These are phyloP conservation scores for Colletotrichum caudatum DNA, from an alignment of 2,329 filamentous ascomycete species.

Conservation along the genomic window DNA sequence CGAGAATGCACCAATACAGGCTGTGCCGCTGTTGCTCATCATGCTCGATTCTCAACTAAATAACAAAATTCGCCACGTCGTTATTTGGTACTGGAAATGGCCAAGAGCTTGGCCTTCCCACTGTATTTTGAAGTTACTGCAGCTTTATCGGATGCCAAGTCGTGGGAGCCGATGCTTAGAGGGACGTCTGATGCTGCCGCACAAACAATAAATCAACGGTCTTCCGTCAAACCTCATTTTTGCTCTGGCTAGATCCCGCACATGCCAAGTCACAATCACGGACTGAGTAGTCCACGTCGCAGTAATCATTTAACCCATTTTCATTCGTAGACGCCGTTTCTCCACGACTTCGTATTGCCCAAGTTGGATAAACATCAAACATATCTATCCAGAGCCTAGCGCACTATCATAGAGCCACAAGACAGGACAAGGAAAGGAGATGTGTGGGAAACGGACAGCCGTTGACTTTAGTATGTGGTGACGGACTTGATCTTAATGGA, in stretches of 20 bases:
- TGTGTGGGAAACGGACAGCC: background rate
- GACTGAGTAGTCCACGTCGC: background rate
- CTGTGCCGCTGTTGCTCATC: background rate
- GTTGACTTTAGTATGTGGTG: conserved; percentile 1
- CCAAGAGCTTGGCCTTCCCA: background rate
- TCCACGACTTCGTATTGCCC: no score
- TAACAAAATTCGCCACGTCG: background rate
- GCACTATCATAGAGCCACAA: background rate
- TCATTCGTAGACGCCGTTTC: background rate
- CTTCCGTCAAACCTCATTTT: background rate
- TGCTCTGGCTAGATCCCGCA: background rate
- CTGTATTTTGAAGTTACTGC: background rate
- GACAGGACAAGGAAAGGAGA: background rate
- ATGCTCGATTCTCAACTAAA: background rate
- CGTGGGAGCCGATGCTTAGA: background rate
- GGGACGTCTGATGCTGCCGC: background rate
- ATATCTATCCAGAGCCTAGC: background rate
- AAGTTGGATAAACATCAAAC: background rate
- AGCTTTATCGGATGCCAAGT: background rate
- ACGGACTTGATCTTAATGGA: conserved; percentile 26
- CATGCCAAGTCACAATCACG: no score
- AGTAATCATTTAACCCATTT: background rate
- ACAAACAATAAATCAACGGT: background rate
- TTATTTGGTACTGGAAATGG: no score
- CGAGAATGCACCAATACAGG: background rate